Evolutionary conservation across 352 stramenopile genomes (phyloP), one percentile per base, ranked within the genome.

Genomic region (Thraustochytrium striatum): DNA sequence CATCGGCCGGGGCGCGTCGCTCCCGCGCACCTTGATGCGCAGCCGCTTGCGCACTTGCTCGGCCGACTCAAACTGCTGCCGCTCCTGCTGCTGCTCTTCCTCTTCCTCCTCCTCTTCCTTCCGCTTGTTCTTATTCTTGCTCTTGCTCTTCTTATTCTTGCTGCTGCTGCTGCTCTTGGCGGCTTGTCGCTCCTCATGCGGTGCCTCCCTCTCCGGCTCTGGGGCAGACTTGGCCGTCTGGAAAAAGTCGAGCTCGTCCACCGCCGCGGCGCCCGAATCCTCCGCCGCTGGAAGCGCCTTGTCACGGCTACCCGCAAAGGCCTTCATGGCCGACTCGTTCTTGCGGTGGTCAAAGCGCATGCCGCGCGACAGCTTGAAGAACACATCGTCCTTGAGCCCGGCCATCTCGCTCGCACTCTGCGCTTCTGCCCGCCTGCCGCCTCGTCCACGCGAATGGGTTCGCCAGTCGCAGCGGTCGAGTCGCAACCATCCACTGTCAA

Each of bases 191-290:
- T n/a, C n/a, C n/a, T n/a, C n/a, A n/a, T n/a, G n/a, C n/a, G n/a
- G n/a, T n/a, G n/a, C n/a, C n/a, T n/a, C n/a, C n/a, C n/a, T n/a
- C n/a, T n/a, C n/a, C n/a, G n/a, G n/a, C n/a, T n/a, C n/a, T n/a
- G n/a, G n/a, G n/a, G n/a, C n/a, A n/a, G n/a, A n/a, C n/a, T n/a
- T n/a, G n/a, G n/a, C 59, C 3, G 59, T 9, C 16, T 11, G 25
- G n/a, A 70, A 70, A 38, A 70, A 70, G 38, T 70, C 59, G 59
- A 70, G 59, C 16, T 25, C 58, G 38, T n/a, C 36, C 36, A 13
- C 41, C 0, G n/a, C 35, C 36, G 19, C 9, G 2, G 16, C 21
- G 13, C 16, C 32, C 13, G 59, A 33, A 0, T 11, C 59, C 1
- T 52, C 35, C 8, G 59, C 25, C 44, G 16, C 33, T 62, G 2